Base-by-base conservation (phyloP, 305 asterid species). In the Rubia balearica region DNA sequence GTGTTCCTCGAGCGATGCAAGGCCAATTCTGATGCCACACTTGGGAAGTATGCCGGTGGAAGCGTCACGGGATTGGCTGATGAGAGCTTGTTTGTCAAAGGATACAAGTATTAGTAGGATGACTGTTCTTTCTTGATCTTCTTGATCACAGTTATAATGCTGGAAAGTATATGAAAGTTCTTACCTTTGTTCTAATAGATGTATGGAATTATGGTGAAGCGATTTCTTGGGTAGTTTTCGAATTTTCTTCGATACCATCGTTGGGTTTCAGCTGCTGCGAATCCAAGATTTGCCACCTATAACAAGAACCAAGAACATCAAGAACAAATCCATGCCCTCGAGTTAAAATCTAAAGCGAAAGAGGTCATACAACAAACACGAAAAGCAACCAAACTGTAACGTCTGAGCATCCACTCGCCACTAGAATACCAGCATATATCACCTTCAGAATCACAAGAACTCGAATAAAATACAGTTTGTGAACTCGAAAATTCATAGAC, bases 191-290 rank as follows among this genome's bases (percentile, higher is more conserved):
- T 51, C 22, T 71, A 93, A 77, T 79, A 85, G 49, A 86, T 72
- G 62, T 74, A 85, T 73, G 97, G 96, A 73, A 88, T 71, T 60
- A 91, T 81, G 13, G 90, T 88, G 27, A 27, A 68, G 70, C 96
- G 92, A 53, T 78, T 73, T 69, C 71, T 81, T 8, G 98, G 97
- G 75, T 90, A 92, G 75, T 85, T 78, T 53, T 89, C 97, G 40
- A 92, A 92, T 74, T 85, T 92, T 33, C 71, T 77, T 57, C 74
- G 74, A 81, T 92, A 91, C 96, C 97, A 94, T 76, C 75, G 86
- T 3, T 89, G 97, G 27, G 96, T 87, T 79, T 86, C 95, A 16
- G 73, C 82, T 4, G 98, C 96, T 38, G 92, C 89, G 55, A 91
- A 81, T 42, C 72, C 74, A 71, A 94, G 96, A 84, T 94, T 94